A percentile compares a stretch with the other conserved stretches of the same genome.
Conservation (phyloP, 495 filamentous ascomycete genomes). For the Schizothecium vesticola region DNA sequence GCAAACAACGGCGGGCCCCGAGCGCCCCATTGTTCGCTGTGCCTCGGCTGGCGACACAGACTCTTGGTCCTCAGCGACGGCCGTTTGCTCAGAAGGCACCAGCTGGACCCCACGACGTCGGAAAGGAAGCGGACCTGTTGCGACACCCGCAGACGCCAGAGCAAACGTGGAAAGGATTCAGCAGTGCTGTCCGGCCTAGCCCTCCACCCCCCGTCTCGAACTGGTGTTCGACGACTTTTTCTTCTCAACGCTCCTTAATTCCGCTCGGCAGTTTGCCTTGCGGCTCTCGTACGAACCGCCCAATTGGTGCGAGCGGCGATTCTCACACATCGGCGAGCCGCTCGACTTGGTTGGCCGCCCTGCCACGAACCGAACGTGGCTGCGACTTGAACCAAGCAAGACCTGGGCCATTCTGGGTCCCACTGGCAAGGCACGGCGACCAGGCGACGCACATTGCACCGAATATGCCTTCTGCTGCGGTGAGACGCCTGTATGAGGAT, state of each 20-base stretch:
- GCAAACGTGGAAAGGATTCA: conserved; percentile 25
- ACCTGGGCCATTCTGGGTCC: conserved; percentile 9
- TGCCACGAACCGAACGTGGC: conserved; percentile 18
- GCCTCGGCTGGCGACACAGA: conserved; percentile 1
- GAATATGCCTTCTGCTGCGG: conserved; percentile 52
- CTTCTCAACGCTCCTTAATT: conserved; percentile 1
- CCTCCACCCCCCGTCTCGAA: not conserved
- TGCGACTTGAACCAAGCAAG: conserved; percentile 20
- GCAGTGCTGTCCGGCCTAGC: conserved; percentile 30
- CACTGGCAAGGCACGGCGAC: conserved; percentile 7
- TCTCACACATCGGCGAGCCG: conserved; percentile 15
- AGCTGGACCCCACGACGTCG: not conserved
- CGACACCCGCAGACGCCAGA: not conserved
- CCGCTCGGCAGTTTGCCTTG: not conserved
- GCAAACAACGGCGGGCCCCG: not conserved
- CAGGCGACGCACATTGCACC: conserved; percentile 4
- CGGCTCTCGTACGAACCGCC: not conserved
- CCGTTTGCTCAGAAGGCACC: conserved; percentile 3
- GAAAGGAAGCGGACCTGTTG: not conserved
- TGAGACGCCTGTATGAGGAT: conserved; percentile 53
- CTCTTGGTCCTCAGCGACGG: not conserved
- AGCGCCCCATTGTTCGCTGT: not conserved
- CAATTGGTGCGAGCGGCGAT: conserved; percentile 4
- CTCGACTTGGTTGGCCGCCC: conserved; percentile 20
- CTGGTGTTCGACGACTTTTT: not conserved